Evolutionary conservation across 73 alveolate genomes (phyloP).

Genomic region (Diophrys sp.): DNA sequence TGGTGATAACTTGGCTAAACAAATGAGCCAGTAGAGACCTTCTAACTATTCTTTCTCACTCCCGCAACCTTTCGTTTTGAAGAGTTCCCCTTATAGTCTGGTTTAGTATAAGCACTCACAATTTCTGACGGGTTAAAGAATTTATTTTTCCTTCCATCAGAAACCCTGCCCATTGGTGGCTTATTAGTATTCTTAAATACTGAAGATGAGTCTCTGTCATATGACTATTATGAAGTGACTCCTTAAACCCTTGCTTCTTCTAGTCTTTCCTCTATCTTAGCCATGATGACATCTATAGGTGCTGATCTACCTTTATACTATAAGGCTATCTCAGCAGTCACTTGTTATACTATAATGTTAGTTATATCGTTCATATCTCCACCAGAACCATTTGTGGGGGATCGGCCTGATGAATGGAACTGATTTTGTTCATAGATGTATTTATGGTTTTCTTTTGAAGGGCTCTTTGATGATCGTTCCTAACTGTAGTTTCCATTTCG

Average conservation of each 20-base stretch:
- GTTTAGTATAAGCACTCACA: not conserved
- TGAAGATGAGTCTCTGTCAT: not conserved
- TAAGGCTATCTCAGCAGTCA: slow-evolving; percentile 1
- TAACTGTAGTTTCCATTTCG: not conserved
- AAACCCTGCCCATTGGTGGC: not conserved
- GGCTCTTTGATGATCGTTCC: not conserved
- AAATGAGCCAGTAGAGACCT: too few relatives aligned
- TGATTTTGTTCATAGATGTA: not conserved
- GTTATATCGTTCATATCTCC: slow-evolving; percentile 1
- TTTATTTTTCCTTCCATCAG: not conserved
- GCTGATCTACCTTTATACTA: slow-evolving; percentile 16
- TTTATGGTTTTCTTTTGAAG: not conserved
- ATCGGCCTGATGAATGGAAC: too few relatives aligned
- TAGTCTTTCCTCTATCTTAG: slow-evolving; percentile 4
- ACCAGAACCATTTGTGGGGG: not conserved
- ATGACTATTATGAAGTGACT: not conserved
- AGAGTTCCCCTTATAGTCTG: not conserved
- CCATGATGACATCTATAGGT: slow-evolving; percentile 4
- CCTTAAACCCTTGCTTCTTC: not conserved
- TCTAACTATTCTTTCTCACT: not conserved
- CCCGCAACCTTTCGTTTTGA: not conserved
- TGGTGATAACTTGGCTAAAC: too few relatives aligned
- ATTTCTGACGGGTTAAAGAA: not conserved
- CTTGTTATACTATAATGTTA: not conserved
- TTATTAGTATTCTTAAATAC: too few relatives aligned